A percentile compares a stretch with the other conserved stretches of the same genome.
Evolutionary conservation across 2,329 filamentous ascomycete genomes (phyloP).

Genomic region (Fusarium mangiferae): DNA sequence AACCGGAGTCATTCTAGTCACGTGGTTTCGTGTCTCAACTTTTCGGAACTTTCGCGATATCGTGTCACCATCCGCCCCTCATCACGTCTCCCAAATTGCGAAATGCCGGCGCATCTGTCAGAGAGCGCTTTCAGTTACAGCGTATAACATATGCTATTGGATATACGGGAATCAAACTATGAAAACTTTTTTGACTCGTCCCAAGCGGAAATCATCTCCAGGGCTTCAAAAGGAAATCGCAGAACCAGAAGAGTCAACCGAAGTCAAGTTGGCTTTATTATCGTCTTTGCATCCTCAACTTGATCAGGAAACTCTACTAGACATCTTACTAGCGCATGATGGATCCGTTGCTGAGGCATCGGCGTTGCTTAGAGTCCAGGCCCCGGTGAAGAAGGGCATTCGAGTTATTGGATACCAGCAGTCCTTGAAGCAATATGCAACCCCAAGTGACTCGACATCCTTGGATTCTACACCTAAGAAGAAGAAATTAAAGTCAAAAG

Average conservation of each 20-base stretch:
- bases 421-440: slow-evolving; percentile 67
- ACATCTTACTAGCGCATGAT: slow-evolving; percentile 79
- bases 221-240: slow-evolving; percentile 42
- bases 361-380: slow-evolving; percentile 58
- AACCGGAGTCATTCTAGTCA: slow-evolving; percentile 35
- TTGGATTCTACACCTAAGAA: slow-evolving; percentile 45
- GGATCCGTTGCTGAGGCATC: slow-evolving; percentile 78
- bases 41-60: background rate
- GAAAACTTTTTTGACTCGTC: slow-evolving; percentile 66
- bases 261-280: slow-evolving; percentile 87
- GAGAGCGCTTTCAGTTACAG: background rate
- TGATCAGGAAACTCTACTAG: slow-evolving; percentile 76
- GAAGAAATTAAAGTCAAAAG: slow-evolving; percentile 72
- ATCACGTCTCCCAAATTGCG: background rate
- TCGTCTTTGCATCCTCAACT: slow-evolving; percentile 77
- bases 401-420: slow-evolving; percentile 66
- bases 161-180: slow-evolving; percentile 50
- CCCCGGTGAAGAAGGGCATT: slow-evolving; percentile 48
- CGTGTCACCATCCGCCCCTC: background rate
- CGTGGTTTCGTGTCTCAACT: slow-evolving; percentile 42
- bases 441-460: slow-evolving; percentile 16
- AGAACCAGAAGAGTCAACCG: slow-evolving; percentile 79
- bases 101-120: background rate
- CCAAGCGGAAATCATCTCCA: slow-evolving; percentile 59
- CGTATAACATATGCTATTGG: background rate